phyloP scores from a whole-genome alignment of 768 basidiomycete species.

The Russula griseocarnosa region DNA sequence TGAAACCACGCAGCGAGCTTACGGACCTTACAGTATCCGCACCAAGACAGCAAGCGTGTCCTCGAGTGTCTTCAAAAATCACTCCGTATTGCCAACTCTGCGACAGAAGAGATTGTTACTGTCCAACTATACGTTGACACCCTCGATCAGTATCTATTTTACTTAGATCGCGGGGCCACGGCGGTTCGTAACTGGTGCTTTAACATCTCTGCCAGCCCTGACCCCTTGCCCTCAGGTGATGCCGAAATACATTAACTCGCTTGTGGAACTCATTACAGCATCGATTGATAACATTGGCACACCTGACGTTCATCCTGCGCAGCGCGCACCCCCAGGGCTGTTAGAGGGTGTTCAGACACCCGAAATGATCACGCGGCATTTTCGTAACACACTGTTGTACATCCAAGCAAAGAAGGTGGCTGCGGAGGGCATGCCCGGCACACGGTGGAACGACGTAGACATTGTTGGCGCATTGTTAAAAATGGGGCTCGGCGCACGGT shows the following conservation, averaged over 20 bases:
- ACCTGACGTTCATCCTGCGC: conserved; percentile 82
- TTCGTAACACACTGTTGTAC: conserved; percentile 82
- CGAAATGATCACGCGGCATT: conserved; percentile 92
- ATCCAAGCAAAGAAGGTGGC: conserved; percentile 74
- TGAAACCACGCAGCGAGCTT: neutral
- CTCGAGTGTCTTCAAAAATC: conserved; percentile 97
- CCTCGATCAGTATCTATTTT: conserved; percentile 93
- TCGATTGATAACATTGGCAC: conserved; percentile 90
- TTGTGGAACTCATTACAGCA: conserved; percentile 92
- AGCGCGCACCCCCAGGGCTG: conserved; percentile 81
- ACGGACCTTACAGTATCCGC: conserved; percentile 54
- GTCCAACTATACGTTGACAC: conserved; percentile 96
- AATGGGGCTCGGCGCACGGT: conserved; percentile 52
- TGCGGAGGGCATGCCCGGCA: conserved; percentile 38
- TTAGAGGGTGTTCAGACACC: conserved; percentile 91
- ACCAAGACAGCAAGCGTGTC: conserved; percentile 95
- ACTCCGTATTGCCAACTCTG: conserved; percentile 91
- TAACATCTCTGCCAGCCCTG: conserved; percentile 1
- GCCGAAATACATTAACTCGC: conserved; percentile 92
- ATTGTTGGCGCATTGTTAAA: conserved; percentile 84
- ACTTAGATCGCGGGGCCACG: conserved; percentile 88
- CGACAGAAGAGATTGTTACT: conserved; percentile 94
- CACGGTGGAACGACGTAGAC: conserved; percentile 82
- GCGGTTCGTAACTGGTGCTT: conserved; percentile 56
- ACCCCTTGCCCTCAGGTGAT: conserved; percentile 57